phyloP scores from a whole-genome alignment of 2,329 filamentous ascomycete genomes.

The Fusarium napiforme region DNA sequence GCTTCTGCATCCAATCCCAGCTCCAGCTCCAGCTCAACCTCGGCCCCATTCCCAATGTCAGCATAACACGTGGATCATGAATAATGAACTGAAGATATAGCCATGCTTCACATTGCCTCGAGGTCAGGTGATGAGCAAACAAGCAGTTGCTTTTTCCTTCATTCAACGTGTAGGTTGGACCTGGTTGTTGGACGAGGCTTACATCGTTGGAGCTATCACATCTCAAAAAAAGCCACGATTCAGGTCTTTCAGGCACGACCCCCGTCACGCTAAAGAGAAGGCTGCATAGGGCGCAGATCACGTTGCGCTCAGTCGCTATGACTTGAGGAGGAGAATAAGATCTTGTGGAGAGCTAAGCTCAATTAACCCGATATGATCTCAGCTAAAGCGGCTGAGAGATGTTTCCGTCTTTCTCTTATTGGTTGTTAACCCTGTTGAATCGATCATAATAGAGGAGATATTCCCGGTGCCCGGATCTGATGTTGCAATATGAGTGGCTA shows the following conservation, averaged over 20 bases:
- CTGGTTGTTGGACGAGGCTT: constrained; percentile 1
- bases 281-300: constrained; percentile 20
- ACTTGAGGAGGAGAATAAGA: background rate
- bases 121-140: constrained; percentile 15
- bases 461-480: constrained; percentile 21
- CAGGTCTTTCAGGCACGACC: background rate
- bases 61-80: constrained; percentile 1
- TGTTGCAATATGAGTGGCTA: constrained; percentile 15
- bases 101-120: background rate
- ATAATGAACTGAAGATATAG: background rate
- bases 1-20: background rate
- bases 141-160: background rate
- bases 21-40: background rate
- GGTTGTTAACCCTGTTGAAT: constrained; percentile 1
- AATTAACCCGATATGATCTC: constrained; percentile 16
- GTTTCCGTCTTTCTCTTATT: constrained; percentile 6
- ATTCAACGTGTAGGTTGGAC: background rate
- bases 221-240: constrained; percentile 34
- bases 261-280: constrained; percentile 28
- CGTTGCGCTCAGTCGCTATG: background rate
- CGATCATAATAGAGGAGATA: background rate
- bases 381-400: background rate
- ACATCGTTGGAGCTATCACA: constrained; percentile 29
- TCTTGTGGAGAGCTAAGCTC: background rate
- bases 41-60: constrained; percentile 3